A percentile compares a stretch with the other conserved stretches of the same genome.
These are phyloP conservation scores for Cercospora sesami DNA, from an alignment of 2,329 filamentous ascomycete species.

Conservation along the genomic window DNA sequence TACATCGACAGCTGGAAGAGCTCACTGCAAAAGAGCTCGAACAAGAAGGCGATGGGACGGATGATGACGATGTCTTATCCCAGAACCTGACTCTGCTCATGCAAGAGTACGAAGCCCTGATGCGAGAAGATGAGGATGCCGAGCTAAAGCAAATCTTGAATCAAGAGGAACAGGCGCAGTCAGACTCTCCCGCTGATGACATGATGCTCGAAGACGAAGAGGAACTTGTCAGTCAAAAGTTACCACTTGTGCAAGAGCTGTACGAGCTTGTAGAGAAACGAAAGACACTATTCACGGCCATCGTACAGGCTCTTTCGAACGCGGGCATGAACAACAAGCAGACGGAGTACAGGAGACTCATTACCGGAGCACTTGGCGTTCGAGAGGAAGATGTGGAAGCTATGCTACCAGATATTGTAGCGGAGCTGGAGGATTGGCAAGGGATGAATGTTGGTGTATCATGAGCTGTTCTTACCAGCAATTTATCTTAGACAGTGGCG, in stretches of 20 bases:
- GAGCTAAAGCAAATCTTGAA: slow-evolving; percentile 41
- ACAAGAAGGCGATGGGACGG: slow-evolving; percentile 43
- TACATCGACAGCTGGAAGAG: slow-evolving; percentile 57
- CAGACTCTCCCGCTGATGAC: slow-evolving; percentile 21
- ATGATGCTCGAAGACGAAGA: slow-evolving; percentile 34
- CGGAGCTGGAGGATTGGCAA: slow-evolving; percentile 45
- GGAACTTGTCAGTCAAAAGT: slow-evolving; percentile 54
- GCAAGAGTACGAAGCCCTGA: slow-evolving; percentile 45
- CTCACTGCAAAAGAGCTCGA: slow-evolving; percentile 54
- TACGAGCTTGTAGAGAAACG: slow-evolving; percentile 58
- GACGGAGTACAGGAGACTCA: slow-evolving; percentile 69
- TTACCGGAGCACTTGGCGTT: slow-evolving; percentile 67
- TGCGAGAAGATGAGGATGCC: slow-evolving; percentile 48
- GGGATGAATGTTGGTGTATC: slow-evolving; percentile 8
- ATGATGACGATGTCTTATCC: slow-evolving; percentile 42
- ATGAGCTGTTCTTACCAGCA: background rate
- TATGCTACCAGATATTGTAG: slow-evolving; percentile 54
- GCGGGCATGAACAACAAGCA: slow-evolving; percentile 70
- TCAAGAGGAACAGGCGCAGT: slow-evolving; percentile 38
- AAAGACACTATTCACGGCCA: slow-evolving; percentile 63
- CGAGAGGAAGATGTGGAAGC: slow-evolving; percentile 69
- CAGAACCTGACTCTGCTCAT: slow-evolving; percentile 41
- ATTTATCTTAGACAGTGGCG: background rate
- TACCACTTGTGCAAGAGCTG: slow-evolving; percentile 61
- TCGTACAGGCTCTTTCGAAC: slow-evolving; percentile 66